Evolutionary conservation across 2,329 filamentous ascomycete genomes (phyloP), one percentile per base, ranked within the genome.

Genomic region (Monosporascus sp.): DNA sequence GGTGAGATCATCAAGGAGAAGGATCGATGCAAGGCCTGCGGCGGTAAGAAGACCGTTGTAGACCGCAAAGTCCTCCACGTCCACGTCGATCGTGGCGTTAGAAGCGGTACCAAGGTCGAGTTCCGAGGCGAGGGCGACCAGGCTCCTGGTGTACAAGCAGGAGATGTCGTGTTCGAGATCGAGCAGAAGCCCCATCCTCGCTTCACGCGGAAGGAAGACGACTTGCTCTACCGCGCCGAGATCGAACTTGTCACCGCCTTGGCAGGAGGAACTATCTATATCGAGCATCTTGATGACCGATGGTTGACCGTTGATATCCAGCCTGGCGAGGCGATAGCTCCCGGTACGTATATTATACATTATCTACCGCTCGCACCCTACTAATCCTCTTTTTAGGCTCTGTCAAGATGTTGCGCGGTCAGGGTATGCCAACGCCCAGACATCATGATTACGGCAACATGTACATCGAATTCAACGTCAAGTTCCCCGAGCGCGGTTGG

Each of bases 51-150:
- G 86, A 99, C 94, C 19, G 80, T 94, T 57, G 89, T 97, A 57
- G 94, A 99, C 78, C 85, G 94, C 66, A 99, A 99, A 80, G 93
- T 99, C 16, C 86, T 99, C 53, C 94, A 99, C 72, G 94, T 99
- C 55, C 93, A 97, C 72, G 91, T 99, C 67, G 94, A 99, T 75
- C 88, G 87, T 69, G 94, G 94, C 75, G 91, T 99, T 58, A 87
- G 88, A 74, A 92, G 84, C 69, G 94, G 94, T 58, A 93, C 93
- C 74, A 96, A 96, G 80, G 91, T 99, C 62, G 92, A 97, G 70
- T 99, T 97, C 81, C 86, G 88, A 53, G 94, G 94, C 54, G 94
- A 99, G 72, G 94, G 94, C 74, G 94, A 99, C 70, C 94, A 97
- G 71, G 86, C 92, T 54, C 94, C 94, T 20, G 93, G 92, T 60